Conservation (phyloP, 1,284 basidiomycete genomes). For the Pterula multifida region DNA sequence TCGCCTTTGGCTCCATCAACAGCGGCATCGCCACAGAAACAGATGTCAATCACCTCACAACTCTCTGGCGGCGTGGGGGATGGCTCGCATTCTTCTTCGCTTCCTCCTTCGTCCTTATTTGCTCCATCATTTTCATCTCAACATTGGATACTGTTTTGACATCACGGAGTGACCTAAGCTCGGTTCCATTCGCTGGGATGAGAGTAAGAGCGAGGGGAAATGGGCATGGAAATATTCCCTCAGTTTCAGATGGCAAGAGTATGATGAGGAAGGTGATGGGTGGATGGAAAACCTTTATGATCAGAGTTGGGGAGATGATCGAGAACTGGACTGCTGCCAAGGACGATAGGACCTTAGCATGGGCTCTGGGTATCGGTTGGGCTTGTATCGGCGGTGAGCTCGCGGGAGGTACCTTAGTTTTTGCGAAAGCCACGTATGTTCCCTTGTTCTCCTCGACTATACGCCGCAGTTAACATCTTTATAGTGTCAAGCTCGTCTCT, state of each 20-base stretch:
- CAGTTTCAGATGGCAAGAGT: conserved; percentile 13
- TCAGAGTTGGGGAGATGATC: conserved; percentile 45
- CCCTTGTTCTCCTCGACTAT: conserved; percentile 2
- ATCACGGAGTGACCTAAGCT: conserved; percentile 50
- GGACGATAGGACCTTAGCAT: conserved; percentile 73
- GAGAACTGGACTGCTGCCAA: conserved; percentile 70
- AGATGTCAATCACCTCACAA: conserved; percentile 60
- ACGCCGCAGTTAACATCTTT: conserved; percentile 6
- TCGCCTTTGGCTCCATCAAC: conserved; percentile 77
- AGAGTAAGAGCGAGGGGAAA: conserved; percentile 16
- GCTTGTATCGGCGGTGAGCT: conserved; percentile 82
- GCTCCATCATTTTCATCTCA: conserved; percentile 52
- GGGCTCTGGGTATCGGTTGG: conserved; percentile 88
- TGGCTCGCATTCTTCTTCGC: conserved; percentile 85
- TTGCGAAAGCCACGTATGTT: conserved; percentile 78
- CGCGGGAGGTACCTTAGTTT: conserved; percentile 81
- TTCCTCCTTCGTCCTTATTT: conserved; percentile 58
- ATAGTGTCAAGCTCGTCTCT: conserved; percentile 65
- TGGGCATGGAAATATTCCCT: conserved; percentile 19
- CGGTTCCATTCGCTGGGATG: conserved; percentile 39
- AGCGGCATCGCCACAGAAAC: conserved; percentile 59
- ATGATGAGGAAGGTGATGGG: conserved; percentile 16
- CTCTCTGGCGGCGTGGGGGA: conserved; percentile 70
- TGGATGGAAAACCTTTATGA: conserved; percentile 35
- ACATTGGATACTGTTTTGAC: conserved; percentile 60